Evolutionary conservation across 179 eudicot genomes (phyloP).

Genomic region (Silene vulgaris): DNA sequence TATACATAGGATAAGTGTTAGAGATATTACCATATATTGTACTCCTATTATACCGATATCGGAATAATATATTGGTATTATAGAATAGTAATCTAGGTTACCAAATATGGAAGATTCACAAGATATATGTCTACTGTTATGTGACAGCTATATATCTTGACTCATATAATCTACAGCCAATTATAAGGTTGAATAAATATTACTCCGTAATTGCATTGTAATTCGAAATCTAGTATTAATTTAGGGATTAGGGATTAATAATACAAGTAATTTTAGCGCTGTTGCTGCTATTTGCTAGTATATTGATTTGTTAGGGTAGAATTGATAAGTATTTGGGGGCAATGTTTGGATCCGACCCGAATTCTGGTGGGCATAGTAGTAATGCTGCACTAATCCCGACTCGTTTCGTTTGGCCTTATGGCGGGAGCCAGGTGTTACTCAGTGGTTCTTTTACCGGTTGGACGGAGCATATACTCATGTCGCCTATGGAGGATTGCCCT

Average conservation of each 20-base stretch:
- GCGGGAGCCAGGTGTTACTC: constrained; percentile 69
- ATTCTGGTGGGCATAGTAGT: constrained; percentile 36
- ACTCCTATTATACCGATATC: too few relatives aligned
- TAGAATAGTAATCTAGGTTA: too few relatives aligned
- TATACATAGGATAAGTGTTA: too few relatives aligned
- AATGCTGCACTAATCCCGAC: constrained; percentile 42
- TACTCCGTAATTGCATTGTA: not conserved
- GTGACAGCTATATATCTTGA: too few relatives aligned
- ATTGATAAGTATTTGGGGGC: constrained; percentile 12
- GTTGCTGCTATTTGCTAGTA: not conserved
- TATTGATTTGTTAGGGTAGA: not conserved
- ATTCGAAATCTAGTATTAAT: not conserved
- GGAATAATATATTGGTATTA: too few relatives aligned
- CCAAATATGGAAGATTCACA: too few relatives aligned
- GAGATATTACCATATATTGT: too few relatives aligned
- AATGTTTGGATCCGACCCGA: constrained; percentile 52
- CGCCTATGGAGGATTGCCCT: constrained; percentile 80
- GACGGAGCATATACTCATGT: constrained; percentile 65
- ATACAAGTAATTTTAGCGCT: too few relatives aligned
- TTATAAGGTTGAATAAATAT: not conserved
- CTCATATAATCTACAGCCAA: not conserved
- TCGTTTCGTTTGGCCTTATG: constrained; percentile 78
- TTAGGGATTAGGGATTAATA: too few relatives aligned
- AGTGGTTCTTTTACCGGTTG: constrained; percentile 87
- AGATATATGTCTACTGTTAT: too few relatives aligned